These are phyloP conservation scores for Dactylellina leptospora DNA, from an alignment of 2,329 filamentous ascomycete genomes.

Conservation along the genomic window DNA sequence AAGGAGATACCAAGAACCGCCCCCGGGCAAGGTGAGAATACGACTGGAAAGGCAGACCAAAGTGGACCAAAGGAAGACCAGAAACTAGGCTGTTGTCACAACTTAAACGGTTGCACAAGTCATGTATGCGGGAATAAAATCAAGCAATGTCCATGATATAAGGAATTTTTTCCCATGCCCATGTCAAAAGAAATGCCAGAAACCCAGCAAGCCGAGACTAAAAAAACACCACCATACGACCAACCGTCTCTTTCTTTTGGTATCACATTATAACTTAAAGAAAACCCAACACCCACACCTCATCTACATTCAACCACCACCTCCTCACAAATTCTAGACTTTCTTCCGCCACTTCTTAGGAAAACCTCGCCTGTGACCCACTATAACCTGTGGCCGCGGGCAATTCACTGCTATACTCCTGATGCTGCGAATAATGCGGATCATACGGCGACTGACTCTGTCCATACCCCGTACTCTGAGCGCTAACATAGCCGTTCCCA, in stretches of 20 bases:
- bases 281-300: not conserved
- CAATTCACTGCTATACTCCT: constrained; percentile 32
- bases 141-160: not conserved
- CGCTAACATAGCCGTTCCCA: constrained; percentile 17
- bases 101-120: not conserved
- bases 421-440: constrained; percentile 47
- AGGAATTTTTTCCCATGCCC: not conserved
- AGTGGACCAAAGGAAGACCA: not conserved
- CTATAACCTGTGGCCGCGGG: constrained; percentile 23
- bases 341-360: constrained; percentile 6
- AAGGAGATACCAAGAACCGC: not conserved
- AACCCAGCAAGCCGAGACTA: not conserved
- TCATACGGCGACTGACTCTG: constrained; percentile 27
- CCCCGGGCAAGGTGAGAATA: constrained; percentile 9
- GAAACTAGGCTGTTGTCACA: not conserved
- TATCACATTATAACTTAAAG: constrained; percentile 11
- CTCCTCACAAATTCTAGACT: not conserved
- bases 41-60: not conserved
- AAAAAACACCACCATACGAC: not conserved
- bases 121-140: no score
- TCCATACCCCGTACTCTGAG: constrained; percentile 38
- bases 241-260: not conserved
- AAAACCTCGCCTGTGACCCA: constrained; percentile 31
- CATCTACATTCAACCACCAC: not conserved
- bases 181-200: constrained; percentile 8